phyloP scores from a whole-genome alignment of 2,329 filamentous ascomycete species.

The Pestalotiopsis sp. region DNA sequence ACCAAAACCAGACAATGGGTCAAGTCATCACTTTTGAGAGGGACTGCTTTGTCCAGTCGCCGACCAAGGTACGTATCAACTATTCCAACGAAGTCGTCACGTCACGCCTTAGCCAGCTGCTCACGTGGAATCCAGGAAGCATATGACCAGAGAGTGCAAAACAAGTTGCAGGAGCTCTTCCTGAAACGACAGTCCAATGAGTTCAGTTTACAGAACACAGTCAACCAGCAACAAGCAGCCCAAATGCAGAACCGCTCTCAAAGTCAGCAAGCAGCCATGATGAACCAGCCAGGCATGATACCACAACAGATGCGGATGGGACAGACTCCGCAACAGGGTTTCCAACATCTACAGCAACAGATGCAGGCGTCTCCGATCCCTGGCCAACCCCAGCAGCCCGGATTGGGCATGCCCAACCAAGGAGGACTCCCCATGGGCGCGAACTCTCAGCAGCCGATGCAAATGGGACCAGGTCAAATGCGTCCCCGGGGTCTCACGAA shows the following conservation, averaged over 20 bases:
- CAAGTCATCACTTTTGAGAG: conserved; percentile 51
- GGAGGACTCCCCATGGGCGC: conserved; percentile 33
- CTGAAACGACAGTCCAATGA: conserved; percentile 54
- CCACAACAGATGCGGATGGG: conserved; percentile 57
- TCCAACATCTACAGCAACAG: conserved; percentile 60
- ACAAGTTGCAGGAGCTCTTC: conserved; percentile 51
- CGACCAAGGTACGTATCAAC: conserved; percentile 47
- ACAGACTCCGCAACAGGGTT: conserved; percentile 53
- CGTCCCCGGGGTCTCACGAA: conserved; percentile 28
- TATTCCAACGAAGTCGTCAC: neutral
- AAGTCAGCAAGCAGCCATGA: conserved; percentile 45
- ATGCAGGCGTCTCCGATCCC: conserved; percentile 59
- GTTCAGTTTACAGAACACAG: conserved; percentile 49
- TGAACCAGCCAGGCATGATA: conserved; percentile 51
- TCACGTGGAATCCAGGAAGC: conserved; percentile 38
- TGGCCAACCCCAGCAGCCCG: conserved; percentile 45
- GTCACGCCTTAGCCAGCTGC: neutral
- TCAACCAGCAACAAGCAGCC: conserved; percentile 45
- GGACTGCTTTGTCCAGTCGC: conserved; percentile 46
- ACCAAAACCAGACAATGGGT: conserved; percentile 43
- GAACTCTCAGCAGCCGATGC: conserved; percentile 32
- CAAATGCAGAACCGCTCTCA: conserved; percentile 30
- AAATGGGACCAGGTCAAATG: conserved; percentile 37
- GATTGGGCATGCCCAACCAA: conserved; percentile 44
- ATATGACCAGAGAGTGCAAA: conserved; percentile 52